Percentiles rank a stretch among this genome's conserved stretches.
phyloP scores from a whole-genome alignment of 164 flowering plant genomes.

The Nymphaea thermarum region DNA sequence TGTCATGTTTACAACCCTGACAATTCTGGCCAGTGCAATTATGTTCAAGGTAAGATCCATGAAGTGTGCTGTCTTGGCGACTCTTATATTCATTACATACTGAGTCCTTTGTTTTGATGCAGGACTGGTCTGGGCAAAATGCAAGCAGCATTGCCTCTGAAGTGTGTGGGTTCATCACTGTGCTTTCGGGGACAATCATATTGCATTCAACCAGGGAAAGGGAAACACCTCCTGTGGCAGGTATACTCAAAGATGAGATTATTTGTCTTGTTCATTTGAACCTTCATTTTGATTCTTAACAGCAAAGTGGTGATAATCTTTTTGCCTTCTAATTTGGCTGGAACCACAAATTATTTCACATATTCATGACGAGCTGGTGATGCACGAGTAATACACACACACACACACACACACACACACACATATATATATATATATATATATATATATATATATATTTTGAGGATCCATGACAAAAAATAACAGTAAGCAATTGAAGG shows the following conservation, averaged over 20 bases:
- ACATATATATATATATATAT: too few species aligned
- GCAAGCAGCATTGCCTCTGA: conserved; percentile 82
- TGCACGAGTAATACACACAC: background rate
- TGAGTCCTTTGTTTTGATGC: conserved; percentile 7
- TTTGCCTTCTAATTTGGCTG: background rate
- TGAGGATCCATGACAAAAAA: too few species aligned
- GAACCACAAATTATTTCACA: background rate
- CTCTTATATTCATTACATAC: background rate
- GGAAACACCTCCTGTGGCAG: conserved; percentile 40
- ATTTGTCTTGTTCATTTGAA: background rate
- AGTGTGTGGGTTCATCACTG: conserved; percentile 83
- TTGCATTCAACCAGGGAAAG: conserved; percentile 76
- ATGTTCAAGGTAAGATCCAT: conserved; percentile 71
- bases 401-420: too few species aligned
- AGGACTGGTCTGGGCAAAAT: conserved; percentile 90
- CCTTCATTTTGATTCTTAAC: background rate
- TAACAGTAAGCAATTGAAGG: too few species aligned
- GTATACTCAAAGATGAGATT: conserved; percentile 16
- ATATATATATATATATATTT: too few species aligned
- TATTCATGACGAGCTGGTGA: background rate
- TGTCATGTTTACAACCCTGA: conserved; percentile 89
- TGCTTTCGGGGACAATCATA: conserved; percentile 81
- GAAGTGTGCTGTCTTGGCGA: background rate
- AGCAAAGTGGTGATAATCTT: background rate
- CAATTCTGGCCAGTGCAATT: conserved; percentile 79